Base-by-base conservation (phyloP, 2,329 filamentous ascomycete species). In the Cephalotrichum gorgonifer region DNA sequence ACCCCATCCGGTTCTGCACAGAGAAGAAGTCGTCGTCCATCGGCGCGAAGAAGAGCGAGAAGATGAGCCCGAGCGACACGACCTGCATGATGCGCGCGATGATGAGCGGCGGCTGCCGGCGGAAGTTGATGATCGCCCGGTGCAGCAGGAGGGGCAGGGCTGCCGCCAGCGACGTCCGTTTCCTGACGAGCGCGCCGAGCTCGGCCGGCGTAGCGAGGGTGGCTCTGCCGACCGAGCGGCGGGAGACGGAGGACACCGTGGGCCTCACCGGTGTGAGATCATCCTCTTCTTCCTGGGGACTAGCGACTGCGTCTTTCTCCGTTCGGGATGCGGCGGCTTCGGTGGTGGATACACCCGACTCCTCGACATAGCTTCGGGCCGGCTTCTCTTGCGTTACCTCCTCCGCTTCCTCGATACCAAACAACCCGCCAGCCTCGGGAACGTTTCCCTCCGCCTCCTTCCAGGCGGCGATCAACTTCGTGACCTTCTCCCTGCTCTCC, bases 1-100 rank as follows among this genome's bases (percentile, higher is more conserved):
- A 85, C 0, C 86, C 86, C 56, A 89, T 75, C 2, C 85, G 76
- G 46, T 81, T 86, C 61, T 89, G 86, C 0, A 90, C 74, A 2
- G 78, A 78, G 48, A 73, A 78, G 65, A 85, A 88, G 61, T 88
- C 75, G 57, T 80, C 74, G 54, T 80, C 75, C 3, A 89, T 62
- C 0, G 86, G 86, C 1, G 85, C 77, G 58, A 88, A 88, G 70
- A 86, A 86, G 12, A 86, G 67, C 0, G 81, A 69, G 11, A 86
- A 68, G 31, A 86, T 74, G 35, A 83, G 67, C 3, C 74, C 78
- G 3, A 86, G 67, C 0, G 80, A 81, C 2, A 82, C 62, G 1
- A 86, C 78, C 61, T 87, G 83, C 72, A 81, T 83, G 2, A 76
- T 76, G 2, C 83, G 77, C 1, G 81, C 81, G 44, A 84, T 64